Evolutionary conservation across 345 rosid genomes (phyloP), one percentile per base, ranked within the genome.

Genomic region (Iberis pinnata): DNA sequence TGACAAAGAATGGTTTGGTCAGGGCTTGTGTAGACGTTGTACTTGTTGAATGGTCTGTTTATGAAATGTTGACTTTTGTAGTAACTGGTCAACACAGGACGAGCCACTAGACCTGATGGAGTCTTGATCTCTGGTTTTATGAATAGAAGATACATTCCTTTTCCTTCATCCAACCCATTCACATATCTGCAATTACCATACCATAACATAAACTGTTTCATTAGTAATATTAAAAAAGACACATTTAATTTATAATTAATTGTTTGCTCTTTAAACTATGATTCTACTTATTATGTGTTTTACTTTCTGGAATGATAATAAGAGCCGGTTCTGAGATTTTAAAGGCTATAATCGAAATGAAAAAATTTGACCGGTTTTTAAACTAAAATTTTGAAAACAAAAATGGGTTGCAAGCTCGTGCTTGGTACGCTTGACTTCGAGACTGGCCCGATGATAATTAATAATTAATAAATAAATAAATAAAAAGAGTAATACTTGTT

Each of bases 61-160:
- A 72, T 76, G 75, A 89, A 89, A 71, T 79, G 80, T 41, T 57
- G 64, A 71, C 97, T 89, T 77, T 84, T 89, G 71, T 86, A 89
- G 72, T 86, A 89, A 71, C 96, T 89, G 14, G 97, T 89, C 43
- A 89, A 66, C 46, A 86, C 97, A 24, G 97, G 97, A 62, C 96
- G 84, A 0, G 96, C 97, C 96, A 69, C 80, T 38, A 89, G 62
- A 37, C 94, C 88, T 6, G 94, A 80, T 3, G 84, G 96, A 15
- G 96, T 86, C 50, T 70, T 73, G 50, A 76, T 76, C 78, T 89
- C 97, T 18, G 96, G 90, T 72, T 84, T 89, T 49, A 82, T 71
- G 53, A 89, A 86, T 56, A 86, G 50, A 26, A 89, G 80, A 50
- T 86, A 86, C 97, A 89, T 86, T 61, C 69, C 96, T 80, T 86